Base-by-base conservation (phyloP, 148 eudicot genomes). In the Rhododendron vialii region DNA sequence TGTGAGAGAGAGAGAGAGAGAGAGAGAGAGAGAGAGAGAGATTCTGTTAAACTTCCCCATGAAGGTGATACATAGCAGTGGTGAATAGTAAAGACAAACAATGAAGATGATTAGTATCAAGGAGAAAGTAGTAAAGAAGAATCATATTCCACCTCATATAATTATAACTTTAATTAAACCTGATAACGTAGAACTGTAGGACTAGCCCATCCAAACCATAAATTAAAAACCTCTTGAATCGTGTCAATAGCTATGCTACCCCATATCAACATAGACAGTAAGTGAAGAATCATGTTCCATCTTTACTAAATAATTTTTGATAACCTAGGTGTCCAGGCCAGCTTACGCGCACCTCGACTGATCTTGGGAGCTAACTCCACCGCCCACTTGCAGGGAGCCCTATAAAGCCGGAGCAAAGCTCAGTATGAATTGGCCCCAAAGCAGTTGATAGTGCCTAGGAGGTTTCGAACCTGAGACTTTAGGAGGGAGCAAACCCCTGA, bases 61-160 rank as follows among this genome's bases (percentile, higher is more conserved):
- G 82, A 84, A 76, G 63, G 82, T 57, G 47, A 35, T 41, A 26
- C 35, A 47, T 65, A 45, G 78, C 65, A 45, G 53, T 80, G 78
- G 45, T 75, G 53, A 61, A 85, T 77, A 59, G 83, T 43, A 43
- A 78, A 55, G 33, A 48, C 11, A 26, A 57, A n/a, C 75, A 26
- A 73, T 20, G 26, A 78, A 43, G 47, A 43, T 78, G 81, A 78
- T 78, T n/a, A 2, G 26, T 80, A 24, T 18, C 71, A n/a, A 86
- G 55, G 36, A 38, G 20, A 82, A 75, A 86, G 75, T 78, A 71
- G 75, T 55, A 82, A 28, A 55, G 75, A 28, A 86, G 79, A 48
- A 69, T 86, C 74, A 24, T 43, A 57, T 86, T 81, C 43, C 71
- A 11, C 43, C 43, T 85, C 55, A 78, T 76, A 43, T 63, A 17